phyloP scores from a whole-genome alignment of 2,329 filamentous ascomycete genomes.

The Colletotrichum sp. region DNA sequence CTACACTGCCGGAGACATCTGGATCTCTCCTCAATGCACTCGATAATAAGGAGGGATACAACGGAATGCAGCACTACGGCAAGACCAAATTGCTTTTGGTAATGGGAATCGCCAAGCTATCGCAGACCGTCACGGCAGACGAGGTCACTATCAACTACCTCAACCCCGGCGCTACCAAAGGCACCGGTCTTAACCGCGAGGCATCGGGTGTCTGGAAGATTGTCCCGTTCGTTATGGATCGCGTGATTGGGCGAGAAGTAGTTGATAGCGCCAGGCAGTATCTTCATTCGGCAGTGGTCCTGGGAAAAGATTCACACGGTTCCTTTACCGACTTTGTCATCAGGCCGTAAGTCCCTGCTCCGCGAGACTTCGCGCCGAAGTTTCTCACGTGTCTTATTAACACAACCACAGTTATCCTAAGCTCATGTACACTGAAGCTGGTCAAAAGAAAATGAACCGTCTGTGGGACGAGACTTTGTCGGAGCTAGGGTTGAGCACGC shows the following conservation, averaged over 20 bases:
- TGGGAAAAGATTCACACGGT: conserved; percentile 27
- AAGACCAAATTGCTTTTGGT: conserved; percentile 26
- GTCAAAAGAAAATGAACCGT: background rate
- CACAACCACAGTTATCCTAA: background rate
- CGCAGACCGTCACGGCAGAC: conserved; percentile 9
- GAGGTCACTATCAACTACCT: conserved; percentile 27
- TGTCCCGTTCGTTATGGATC: background rate
- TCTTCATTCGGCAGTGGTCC: conserved; percentile 23
- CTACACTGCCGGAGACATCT: conserved; percentile 19
- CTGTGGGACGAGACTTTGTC: background rate
- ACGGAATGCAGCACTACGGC: conserved; percentile 19
- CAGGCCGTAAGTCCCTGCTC: conserved; percentile 24
- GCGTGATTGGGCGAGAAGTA: conserved; percentile 11
- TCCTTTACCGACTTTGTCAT: conserved; percentile 24
- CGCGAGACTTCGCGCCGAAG: background rate
- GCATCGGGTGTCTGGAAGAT: background rate
- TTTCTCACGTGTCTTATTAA: background rate
- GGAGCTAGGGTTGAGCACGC: background rate
- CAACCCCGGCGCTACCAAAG: conserved; percentile 24
- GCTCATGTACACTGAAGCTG: background rate
- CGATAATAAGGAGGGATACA: background rate
- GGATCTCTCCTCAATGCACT: conserved; percentile 5
- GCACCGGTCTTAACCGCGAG: conserved; percentile 21
- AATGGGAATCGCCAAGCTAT: conserved; percentile 20
- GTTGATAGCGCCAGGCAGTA: conserved; percentile 23